A percentile compares a stretch with the other conserved stretches of the same genome.
Evolutionary conservation across 129 eudicot genomes (phyloP).

Genomic region (Calendula officinalis): DNA sequence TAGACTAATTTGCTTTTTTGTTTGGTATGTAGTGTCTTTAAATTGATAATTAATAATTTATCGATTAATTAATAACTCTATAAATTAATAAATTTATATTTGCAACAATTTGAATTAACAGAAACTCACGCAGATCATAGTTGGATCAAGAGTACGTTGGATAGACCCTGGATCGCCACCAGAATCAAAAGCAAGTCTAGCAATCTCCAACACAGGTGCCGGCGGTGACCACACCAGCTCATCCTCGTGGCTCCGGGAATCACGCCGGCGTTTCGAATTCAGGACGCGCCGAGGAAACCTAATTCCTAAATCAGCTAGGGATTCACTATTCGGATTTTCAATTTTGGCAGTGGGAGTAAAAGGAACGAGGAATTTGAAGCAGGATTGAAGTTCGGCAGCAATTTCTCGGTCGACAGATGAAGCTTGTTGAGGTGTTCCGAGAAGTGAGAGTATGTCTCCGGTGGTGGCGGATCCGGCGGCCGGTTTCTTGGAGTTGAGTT

Average conservation of each 20-base stretch:
- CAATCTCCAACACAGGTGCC: constrained; percentile 68
- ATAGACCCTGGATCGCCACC: constrained; percentile 70
- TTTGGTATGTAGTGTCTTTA: too few species aligned
- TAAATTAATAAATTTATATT: too few species aligned
- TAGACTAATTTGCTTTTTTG: too few species aligned
- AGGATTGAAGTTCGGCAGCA: constrained; percentile 57
- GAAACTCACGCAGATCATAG: constrained; percentile 55
- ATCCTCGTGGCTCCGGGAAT: constrained; percentile 21
- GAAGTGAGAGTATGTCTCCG: constrained; percentile 67
- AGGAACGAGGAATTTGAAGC: constrained; percentile 92
- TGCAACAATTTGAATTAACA: not conserved
- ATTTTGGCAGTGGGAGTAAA: constrained; percentile 4
- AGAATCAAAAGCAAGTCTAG: constrained; percentile 83
- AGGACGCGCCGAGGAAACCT: constrained; percentile 31
- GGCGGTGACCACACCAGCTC: constrained; percentile 84
- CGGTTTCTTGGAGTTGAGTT: constrained; percentile 15
- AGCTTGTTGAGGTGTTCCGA: constrained; percentile 66
- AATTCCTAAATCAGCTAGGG: not conserved
- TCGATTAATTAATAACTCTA: too few species aligned
- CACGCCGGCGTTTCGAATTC: constrained; percentile 20
- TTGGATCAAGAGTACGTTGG: constrained; percentile 72
- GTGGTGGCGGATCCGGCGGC: constrained; percentile 45
- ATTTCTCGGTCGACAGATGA: constrained; percentile 37
- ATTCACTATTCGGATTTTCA: not conserved
- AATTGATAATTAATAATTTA: too few species aligned